Evolutionary conservation across 768 basidiomycete genomes (phyloP), one percentile per base, ranked within the genome.

Genomic region (Cyathus striatus): DNA sequence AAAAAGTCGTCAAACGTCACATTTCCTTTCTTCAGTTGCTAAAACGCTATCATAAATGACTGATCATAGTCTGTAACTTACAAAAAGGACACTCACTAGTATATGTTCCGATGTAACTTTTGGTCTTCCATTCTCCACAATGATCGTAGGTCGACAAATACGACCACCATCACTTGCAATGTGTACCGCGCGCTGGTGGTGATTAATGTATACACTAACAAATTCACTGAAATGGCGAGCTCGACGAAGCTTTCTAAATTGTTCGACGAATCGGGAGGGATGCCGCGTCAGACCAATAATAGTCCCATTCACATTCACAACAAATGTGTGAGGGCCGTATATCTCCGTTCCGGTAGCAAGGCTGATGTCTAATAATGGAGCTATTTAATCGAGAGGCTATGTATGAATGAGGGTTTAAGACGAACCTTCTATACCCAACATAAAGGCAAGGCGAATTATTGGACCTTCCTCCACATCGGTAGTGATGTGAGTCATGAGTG

Each of bases 401-500:
- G 22, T 6, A 12, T 20, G 26, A 35, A 21, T 40, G 9, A 22
- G 35, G 16, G 3, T 30, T 17, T n/a, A 24, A 46, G 21, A 55
- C 74, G 41, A 45, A 87, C 92, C 93, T 79, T 99, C 94, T 14
- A 98, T 89, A 22, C 96, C 96, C n/a, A 98, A 79, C 81, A 96
- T 84, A 63, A 86, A 94, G 4, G 90, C 83, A 24, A 97, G 69
- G 45, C 84, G 79, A 49, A 90, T 80, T 42, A 99, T 88, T 1
- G 95, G 94, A 46, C 84, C 90, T 61, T 99, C 96, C 47, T 95
- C 93, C 23, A 93, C 95, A 61, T 98, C 96, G 32, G 96, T 98
- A 6, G 96, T 99, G 60, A 99, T 98, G 64, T 99, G 95, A 3
- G 96, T 98, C 96, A 99, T 99, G 13, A 99, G 72, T 3, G 96